Percentiles rank a stretch among this genome's conserved stretches.
These are phyloP conservation scores for Talaromyces sp. DNA, from an alignment of 2,329 filamentous ascomycete genomes.

Conservation along the genomic window DNA sequence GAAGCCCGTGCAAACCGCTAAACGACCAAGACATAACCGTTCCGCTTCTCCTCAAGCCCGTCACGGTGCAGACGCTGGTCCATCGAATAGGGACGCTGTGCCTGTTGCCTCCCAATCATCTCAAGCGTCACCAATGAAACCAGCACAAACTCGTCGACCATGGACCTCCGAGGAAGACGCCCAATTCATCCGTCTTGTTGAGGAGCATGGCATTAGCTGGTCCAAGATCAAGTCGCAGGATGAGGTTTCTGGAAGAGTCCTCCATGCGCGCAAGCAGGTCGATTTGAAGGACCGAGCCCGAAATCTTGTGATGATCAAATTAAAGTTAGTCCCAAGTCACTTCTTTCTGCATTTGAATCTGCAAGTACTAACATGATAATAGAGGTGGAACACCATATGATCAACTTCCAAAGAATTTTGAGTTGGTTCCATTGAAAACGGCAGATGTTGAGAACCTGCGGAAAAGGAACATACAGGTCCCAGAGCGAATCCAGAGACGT, in stretches of 20 bases:
- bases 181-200: constrained; percentile 51
- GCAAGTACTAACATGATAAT: not conserved
- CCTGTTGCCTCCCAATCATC: not conserved
- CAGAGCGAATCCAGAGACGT: constrained; percentile 1
- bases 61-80: not conserved
- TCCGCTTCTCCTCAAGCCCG: not conserved
- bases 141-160: constrained; percentile 23
- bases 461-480: constrained; percentile 9
- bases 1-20: constrained; percentile 14
- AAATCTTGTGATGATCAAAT: constrained; percentile 48
- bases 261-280: constrained; percentile 44
- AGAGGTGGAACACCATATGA: constrained; percentile 26
- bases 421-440: constrained; percentile 38
- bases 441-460: constrained; percentile 18
- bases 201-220: constrained; percentile 46
- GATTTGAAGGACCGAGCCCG: constrained; percentile 55
- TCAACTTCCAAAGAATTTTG: constrained; percentile 44
- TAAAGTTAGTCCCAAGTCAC: constrained; percentile 37
- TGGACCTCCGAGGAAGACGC: constrained; percentile 42
- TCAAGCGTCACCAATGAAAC: not conserved
- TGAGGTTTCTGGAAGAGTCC: not conserved
- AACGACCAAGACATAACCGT: constrained; percentile 1
- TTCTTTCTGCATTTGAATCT: not conserved
- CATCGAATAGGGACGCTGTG: not conserved
- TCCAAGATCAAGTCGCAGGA: constrained; percentile 42